Percentiles rank a stretch among this genome's conserved stretches.
Conservation (phyloP, 257 asterid species). For the Rhazya stricta region DNA sequence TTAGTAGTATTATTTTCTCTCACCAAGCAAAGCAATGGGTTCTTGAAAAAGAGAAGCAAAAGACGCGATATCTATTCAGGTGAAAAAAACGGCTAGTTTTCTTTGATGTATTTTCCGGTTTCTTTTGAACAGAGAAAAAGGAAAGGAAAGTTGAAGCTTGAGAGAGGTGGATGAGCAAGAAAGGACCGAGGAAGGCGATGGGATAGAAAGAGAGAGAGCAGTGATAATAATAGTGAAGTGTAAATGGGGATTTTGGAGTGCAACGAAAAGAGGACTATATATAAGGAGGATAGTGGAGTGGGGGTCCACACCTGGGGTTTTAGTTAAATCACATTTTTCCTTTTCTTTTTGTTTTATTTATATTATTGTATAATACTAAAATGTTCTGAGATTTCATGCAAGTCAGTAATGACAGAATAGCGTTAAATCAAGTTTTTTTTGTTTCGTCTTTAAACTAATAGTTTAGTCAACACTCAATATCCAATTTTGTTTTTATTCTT, state of each 20-base stretch:
- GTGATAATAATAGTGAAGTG: slow-evolving; percentile 34
- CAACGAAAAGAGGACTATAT: slow-evolving; percentile 26
- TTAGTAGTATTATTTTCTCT: neutral
- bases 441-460: too few relatives aligned
- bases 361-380: slow-evolving; percentile 10
- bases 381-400: slow-evolving; percentile 7
- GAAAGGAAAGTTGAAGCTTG: slow-evolving; percentile 2
- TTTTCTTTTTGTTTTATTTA: neutral
- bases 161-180: neutral
- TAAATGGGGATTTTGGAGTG: slow-evolving; percentile 26
- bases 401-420: slow-evolving; percentile 18
- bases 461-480: too few relatives aligned
- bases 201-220: slow-evolving; percentile 21
- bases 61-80: neutral
- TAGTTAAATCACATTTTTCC: slow-evolving; percentile 1
- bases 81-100: neutral
- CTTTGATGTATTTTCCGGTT: neutral
- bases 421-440: slow-evolving; percentile 11
- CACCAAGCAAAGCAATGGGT: neutral
- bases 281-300: slow-evolving; percentile 37
- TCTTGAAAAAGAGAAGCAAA: neutral
- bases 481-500: neutral
- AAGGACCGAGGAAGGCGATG: neutral
- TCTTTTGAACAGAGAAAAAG: slow-evolving; percentile 2
- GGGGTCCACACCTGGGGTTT: slow-evolving; percentile 45